A percentile compares a stretch with the other conserved stretches of the same genome.
These are phyloP conservation scores for Skeletonema marinoi DNA, from an alignment of 108 stramenopile species.

Conservation along the genomic window DNA sequence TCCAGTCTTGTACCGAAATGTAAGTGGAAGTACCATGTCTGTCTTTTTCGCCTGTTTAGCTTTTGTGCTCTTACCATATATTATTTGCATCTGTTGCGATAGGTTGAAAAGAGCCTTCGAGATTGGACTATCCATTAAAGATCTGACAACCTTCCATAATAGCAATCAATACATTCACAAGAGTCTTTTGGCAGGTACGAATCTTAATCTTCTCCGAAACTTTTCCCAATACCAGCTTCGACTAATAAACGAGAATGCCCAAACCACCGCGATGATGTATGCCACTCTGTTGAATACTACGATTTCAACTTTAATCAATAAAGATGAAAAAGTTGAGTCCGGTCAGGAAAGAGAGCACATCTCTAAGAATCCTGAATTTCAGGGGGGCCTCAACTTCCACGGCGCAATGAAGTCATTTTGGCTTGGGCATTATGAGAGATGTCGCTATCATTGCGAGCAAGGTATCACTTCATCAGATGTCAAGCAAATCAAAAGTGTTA, in stretches of 20 bases:
- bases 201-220: not conserved
- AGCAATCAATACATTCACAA: not conserved
- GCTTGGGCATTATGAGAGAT: not conserved
- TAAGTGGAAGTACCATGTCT: too few relatives aligned
- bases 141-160: not conserved
- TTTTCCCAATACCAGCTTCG: not conserved
- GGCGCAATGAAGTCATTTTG: not conserved
- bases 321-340: not conserved
- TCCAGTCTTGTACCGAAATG: too few relatives aligned
- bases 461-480: not conserved
- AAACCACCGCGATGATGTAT: not conserved
- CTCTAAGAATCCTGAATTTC: not conserved
- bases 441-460: not conserved
- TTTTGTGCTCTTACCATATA: too few relatives aligned
- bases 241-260: not conserved
- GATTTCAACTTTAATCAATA: not conserved
- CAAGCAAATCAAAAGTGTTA: not conserved
- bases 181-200: not conserved
- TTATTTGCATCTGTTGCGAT: too few relatives aligned
- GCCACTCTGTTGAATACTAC: too few relatives aligned
- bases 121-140: not conserved
- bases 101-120: not conserved
- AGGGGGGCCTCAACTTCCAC: not conserved
- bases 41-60: too few relatives aligned
- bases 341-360: not conserved